Base-by-base conservation (phyloP, 108 stramenopile genomes). In the Fragilaria crotonensis region DNA sequence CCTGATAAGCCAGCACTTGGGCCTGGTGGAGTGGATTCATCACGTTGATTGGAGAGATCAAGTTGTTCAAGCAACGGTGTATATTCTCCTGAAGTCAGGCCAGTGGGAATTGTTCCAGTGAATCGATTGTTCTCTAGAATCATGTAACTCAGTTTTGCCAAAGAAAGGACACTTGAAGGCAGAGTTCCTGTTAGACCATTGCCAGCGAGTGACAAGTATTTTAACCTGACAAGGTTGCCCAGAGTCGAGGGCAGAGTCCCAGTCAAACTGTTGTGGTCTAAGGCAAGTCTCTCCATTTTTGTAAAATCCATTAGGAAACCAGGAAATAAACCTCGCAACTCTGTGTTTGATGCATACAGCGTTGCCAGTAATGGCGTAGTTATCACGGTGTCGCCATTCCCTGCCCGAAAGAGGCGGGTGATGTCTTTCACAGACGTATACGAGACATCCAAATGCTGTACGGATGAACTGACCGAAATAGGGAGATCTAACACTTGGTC, bases 241-340 rank as follows among this genome's bases (percentile, higher is more conserved):
- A 75, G 51, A 41, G 63, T 67, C 11, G 32, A 7, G 2, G 57
- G 45, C 5, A 66, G 30, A 5, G 21, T 59, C 49, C 66, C 66
- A 2, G 51, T 66, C 50, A 66, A 44, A 49, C 49, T 50, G 5
- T 66, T 66, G 4, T 59, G 57, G 45, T 66, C 48, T 1, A 66
- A 26, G 28, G 44, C 49, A 2, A 66, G 14, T 14, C 49, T 29
- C 30, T 66, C 23, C 1, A 75, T 31, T 4, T 36, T 60, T 29
- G 20, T 26, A 33, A 58, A 33, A 29, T 65, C 53, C 49, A 14
- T n/a, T 23, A 75, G 57, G 0, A 52, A 25, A 1, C 18, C 3
- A 5, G 51, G 76, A 28, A 91, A 54, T 29, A 78, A 53, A 17
- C 89, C 89, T 5, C 64, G 72, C 11, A 91, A 31, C 4, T 70